Evolutionary conservation across 345 rosid genomes (phyloP).

Genomic region (Bretschneidera sinensis): DNA sequence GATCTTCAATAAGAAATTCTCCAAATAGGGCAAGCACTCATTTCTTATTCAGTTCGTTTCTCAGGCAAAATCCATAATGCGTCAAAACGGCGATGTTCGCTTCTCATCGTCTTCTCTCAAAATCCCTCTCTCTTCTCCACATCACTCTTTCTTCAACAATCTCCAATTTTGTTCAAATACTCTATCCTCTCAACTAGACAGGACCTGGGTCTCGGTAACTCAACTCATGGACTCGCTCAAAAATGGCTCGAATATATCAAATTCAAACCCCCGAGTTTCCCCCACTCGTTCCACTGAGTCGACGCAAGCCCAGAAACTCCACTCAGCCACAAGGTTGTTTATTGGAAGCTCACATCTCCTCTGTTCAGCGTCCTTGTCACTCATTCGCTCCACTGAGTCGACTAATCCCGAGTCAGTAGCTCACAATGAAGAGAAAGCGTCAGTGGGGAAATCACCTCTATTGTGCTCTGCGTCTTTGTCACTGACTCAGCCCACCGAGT

Average conservation of each 20-base stretch:
- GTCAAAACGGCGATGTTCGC: conserved; percentile 29
- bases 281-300: not conserved
- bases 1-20: no score
- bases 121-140: conserved; percentile 20
- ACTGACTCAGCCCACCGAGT: conserved; percentile 24
- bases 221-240: conserved; percentile 31
- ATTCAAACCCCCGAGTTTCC: not conserved
- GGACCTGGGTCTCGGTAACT: conserved; percentile 22
- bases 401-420: conserved; percentile 5
- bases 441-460: conserved; percentile 26
- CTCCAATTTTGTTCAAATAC: conserved; percentile 11
- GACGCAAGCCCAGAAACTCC: conserved; percentile 4
- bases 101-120: conserved; percentile 37
- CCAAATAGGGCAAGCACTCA: no score
- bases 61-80: conserved; percentile 14
- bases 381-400: conserved; percentile 18
- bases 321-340: conserved; percentile 23
- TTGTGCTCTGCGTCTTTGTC: conserved; percentile 55
- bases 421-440: not conserved
- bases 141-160: not conserved
- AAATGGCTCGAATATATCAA: conserved; percentile 19
- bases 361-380: conserved; percentile 51
- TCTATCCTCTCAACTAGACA: conserved; percentile 23
- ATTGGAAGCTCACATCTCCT: conserved; percentile 29
- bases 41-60: not conserved